phyloP scores from a whole-genome alignment of 2,329 filamentous ascomycete species.

The Pyrenophora graminea region DNA sequence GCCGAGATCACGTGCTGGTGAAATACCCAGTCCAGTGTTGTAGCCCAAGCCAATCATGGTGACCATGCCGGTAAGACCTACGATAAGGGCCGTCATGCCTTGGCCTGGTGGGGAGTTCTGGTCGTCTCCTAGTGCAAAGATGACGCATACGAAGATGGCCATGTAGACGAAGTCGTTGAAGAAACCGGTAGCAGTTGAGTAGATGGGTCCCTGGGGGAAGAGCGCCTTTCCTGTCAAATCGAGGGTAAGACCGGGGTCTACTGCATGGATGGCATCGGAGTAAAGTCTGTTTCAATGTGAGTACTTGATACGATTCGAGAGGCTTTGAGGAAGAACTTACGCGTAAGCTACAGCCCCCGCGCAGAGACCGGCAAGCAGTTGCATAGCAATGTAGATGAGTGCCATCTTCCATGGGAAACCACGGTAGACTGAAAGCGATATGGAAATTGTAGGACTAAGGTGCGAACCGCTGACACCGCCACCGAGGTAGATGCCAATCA shows the following conservation, averaged over 20 bases:
- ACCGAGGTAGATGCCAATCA: conserved; percentile 54
- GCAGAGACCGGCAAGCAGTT: conserved; percentile 58
- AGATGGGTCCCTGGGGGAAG: conserved; percentile 60
- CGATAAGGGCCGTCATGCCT: conserved; percentile 55
- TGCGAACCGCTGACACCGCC: conserved; percentile 56
- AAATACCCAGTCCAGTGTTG: conserved; percentile 57
- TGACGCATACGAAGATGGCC: conserved; percentile 69
- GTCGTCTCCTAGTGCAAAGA: conserved; percentile 65
- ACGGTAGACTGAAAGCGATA: conserved; percentile 56
- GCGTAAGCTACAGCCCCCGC: conserved; percentile 49
- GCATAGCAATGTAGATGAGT: conserved; percentile 56
- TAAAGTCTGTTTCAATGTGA: conserved; percentile 24
- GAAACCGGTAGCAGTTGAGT: conserved; percentile 69
- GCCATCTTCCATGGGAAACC: conserved; percentile 62
- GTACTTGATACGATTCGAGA: conserved; percentile 29
- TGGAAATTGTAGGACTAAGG: conserved; percentile 54
- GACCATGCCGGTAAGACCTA: conserved; percentile 32
- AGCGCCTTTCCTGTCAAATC: conserved; percentile 58
- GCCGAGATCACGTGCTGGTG: conserved; percentile 71
- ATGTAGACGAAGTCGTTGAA: conserved; percentile 72
- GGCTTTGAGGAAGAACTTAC: conserved; percentile 50
- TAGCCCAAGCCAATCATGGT: conserved; percentile 34
- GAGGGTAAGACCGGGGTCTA: conserved; percentile 55
- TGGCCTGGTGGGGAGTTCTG: conserved; percentile 52
- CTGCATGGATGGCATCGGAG: conserved; percentile 61